These are phyloP conservation scores for Colletotrichum kahawae DNA, from an alignment of 2,329 filamentous ascomycete genomes.

Conservation along the genomic window DNA sequence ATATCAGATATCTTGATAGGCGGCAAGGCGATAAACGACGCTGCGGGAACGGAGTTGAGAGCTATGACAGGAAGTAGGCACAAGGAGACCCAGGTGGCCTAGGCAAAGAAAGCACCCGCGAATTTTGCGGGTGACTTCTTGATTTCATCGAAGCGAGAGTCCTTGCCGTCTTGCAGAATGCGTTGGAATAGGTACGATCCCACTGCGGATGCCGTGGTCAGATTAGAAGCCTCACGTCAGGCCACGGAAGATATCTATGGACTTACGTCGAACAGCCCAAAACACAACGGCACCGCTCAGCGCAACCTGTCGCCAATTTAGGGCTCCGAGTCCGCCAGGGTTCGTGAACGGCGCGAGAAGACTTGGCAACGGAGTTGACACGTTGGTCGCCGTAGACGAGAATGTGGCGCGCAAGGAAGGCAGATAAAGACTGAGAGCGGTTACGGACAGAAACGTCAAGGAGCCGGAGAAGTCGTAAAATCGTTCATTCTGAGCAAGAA, in stretches of 20 bases:
- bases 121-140: conserved; percentile 40
- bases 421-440: conserved; percentile 64
- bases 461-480: conserved; percentile 74
- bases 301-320: conserved; percentile 64
- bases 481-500: conserved; percentile 63
- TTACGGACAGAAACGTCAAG: conserved; percentile 69
- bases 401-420: conserved; percentile 61
- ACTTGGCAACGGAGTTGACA: conserved; percentile 49
- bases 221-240: neutral
- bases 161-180: conserved; percentile 62
- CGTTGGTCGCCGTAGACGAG: conserved; percentile 38
- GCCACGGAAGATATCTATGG: neutral
- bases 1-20: conserved; percentile 56
- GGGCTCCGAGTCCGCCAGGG: conserved; percentile 41
- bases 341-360: conserved; percentile 49
- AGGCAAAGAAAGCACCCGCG: conserved; percentile 48
- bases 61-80: conserved; percentile 69
- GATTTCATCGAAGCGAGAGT: conserved; percentile 53
- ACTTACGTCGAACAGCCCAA: conserved; percentile 66
- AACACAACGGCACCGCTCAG: conserved; percentile 46
- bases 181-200: conserved; percentile 69
- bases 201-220: conserved; percentile 44
- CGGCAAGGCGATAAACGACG: conserved; percentile 55
- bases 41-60: conserved; percentile 64
- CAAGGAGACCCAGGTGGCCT: conserved; percentile 73